phyloP scores from a whole-genome alignment of 148 eudicot species.

The Tetragonia tetragonoides region DNA sequence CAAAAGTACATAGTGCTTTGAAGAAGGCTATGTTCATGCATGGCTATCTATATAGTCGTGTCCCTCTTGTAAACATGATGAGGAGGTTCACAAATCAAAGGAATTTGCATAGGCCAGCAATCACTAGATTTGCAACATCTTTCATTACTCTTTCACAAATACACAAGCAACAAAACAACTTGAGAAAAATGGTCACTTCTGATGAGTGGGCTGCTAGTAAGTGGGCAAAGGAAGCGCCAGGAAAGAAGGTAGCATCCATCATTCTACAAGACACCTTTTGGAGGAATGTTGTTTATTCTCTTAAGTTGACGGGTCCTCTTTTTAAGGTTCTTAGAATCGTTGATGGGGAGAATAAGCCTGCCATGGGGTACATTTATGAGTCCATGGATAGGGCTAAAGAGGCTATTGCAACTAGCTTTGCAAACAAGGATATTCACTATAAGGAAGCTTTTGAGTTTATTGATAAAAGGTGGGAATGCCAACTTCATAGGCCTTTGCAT shows the following conservation, averaged over 20 bases:
- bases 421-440: not conserved
- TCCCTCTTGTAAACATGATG: no score
- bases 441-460: no score
- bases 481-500: no score
- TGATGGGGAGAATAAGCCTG: no score
- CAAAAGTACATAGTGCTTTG: not conserved
- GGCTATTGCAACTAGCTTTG: not conserved
- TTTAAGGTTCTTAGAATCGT: slow-evolving; percentile 10
- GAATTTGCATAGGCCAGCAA: slow-evolving; percentile 5
- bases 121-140: slow-evolving; percentile 17
- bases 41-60: no score
- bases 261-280: slow-evolving; percentile 3
- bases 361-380: slow-evolving; percentile 22
- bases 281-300: slow-evolving; percentile 7
- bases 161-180: slow-evolving; percentile 1
- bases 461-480: no score
- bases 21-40: slow-evolving; percentile 15
- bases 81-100: no score
- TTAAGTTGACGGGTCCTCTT: slow-evolving; percentile 22
- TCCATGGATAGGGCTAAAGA: no score
- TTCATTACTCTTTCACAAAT: slow-evolving; percentile 21
- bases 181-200: slow-evolving; percentile 27
- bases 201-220: slow-evolving; percentile 8
- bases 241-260: not conserved
- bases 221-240: slow-evolving; percentile 7